Evolutionary conservation across 441 rosid species (phyloP), one percentile per base, ranked within the genome.

Genomic region (Erysimum pusillum): DNA sequence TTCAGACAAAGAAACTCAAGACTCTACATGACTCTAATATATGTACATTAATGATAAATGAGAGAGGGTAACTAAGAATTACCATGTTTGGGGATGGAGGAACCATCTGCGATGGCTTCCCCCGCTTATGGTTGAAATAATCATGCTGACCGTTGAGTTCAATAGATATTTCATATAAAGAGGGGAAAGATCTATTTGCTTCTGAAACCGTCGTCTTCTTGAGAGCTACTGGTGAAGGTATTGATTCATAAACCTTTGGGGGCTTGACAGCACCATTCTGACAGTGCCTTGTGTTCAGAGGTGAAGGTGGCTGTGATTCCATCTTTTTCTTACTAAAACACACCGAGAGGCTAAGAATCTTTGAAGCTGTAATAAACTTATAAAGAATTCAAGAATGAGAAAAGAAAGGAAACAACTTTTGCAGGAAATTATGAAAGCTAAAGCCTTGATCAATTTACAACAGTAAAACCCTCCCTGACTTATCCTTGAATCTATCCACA

Each of bases 251-350:
- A 71, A 71, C 60, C 58, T 73, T 80, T 25, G 77, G 76, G 2
- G 71, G 66, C 63, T 42, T 36, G 28, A 68, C 71, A 11, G 45
- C 73, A 52, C 63, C 75, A 20, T 76, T 83, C 68, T 76, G 82
- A 63, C 63, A 56, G 4, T 13, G 6, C 71, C 76, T 74, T 41
- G 82, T 38, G 51, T 38, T 48, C 6, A 69, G 18, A 54, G 72
- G 79, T 82, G 79, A 59, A 14, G 83, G 76, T 56, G 87, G 78
- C 7, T 80, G 85, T 42, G 89, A 63, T 45, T 69, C 90, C 67
- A 78, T 86, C 84, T 89, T 90, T 79, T 88, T 91, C 83, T 80
- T 81, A 68, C 90, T 89, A 18, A 90, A 85, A 85, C 90, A 88
- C 76, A 73, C 75, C 6, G 92, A 75, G 20, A 81, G 71, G 10